These are phyloP conservation scores for Kwoniella shandongensis DNA, from an alignment of 768 basidiomycete species.

Conservation along the genomic window DNA sequence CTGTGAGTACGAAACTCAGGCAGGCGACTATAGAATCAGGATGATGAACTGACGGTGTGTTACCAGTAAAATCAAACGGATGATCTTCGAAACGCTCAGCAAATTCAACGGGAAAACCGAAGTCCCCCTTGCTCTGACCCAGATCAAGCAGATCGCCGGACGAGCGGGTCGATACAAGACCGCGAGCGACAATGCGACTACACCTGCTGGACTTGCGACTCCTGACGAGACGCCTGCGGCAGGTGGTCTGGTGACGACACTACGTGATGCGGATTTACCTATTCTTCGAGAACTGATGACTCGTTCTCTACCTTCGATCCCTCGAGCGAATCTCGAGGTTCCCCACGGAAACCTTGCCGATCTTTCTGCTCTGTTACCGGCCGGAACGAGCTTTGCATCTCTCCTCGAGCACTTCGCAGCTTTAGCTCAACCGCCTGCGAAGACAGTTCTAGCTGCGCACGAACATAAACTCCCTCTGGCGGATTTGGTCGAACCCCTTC, in stretches of 20 bases:
- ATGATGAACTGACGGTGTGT: slow-evolving; percentile 17
- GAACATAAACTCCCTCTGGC: slow-evolving; percentile 38
- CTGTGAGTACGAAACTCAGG: slow-evolving; percentile 62
- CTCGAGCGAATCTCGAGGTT: slow-evolving; percentile 59
- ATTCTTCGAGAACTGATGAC: slow-evolving; percentile 63
- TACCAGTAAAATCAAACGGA: slow-evolving; percentile 90
- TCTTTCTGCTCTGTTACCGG: slow-evolving; percentile 52
- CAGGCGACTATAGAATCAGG: no score
- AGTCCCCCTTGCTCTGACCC: slow-evolving; percentile 64
- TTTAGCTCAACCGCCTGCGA: slow-evolving; percentile 42
- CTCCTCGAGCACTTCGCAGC: slow-evolving; percentile 51
- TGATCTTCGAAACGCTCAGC: slow-evolving; percentile 69
- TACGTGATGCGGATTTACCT: slow-evolving; percentile 65
- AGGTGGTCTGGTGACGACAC: slow-evolving; percentile 72
- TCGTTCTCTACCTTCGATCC: slow-evolving; percentile 59
- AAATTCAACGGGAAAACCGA: slow-evolving; percentile 65
- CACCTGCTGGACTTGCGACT: slow-evolving; percentile 17
- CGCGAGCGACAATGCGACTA: slow-evolving; percentile 3
- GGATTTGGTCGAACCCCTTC: slow-evolving; percentile 46
- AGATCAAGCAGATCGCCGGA: slow-evolving; percentile 91
- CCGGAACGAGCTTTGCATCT: slow-evolving; percentile 44
- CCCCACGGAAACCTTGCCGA: slow-evolving; percentile 32
- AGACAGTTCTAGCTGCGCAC: slow-evolving; percentile 41
- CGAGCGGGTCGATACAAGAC: slow-evolving; percentile 77
- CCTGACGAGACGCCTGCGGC: slow-evolving; percentile 36